Evolutionary conservation across 1,284 basidiomycete species (phyloP).

Genomic region (Pyrrhoderma lamaoense): DNA sequence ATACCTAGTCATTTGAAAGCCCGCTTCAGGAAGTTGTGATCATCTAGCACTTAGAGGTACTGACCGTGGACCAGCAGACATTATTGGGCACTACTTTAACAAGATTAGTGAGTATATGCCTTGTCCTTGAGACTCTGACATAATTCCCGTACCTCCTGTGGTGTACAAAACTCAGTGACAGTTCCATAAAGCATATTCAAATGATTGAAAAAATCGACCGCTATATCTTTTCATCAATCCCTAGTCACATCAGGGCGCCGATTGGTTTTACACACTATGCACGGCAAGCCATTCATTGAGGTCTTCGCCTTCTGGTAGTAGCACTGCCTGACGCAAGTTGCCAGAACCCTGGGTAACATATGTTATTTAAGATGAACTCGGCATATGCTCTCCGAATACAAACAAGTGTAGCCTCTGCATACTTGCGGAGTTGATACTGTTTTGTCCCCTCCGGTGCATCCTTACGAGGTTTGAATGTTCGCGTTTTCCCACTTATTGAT

Average conservation of each 20-base stretch:
- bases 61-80: constrained; percentile 96
- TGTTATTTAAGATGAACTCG: background rate
- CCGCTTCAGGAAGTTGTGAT: background rate
- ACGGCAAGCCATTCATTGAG: constrained; percentile 95
- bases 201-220: constrained; percentile 95
- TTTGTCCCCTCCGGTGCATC: constrained; percentile 95
- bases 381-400: constrained; percentile 22
- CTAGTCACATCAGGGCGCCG: background rate
- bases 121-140: background rate
- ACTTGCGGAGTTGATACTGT: constrained; percentile 94
- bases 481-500: constrained; percentile 68
- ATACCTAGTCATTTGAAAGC: constrained; percentile 48
- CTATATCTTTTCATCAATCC: constrained; percentile 34
- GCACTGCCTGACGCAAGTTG: constrained; percentile 83
- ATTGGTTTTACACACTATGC: constrained; percentile 58
- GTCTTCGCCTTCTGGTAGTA: constrained; percentile 92
- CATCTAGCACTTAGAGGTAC: constrained; percentile 20
- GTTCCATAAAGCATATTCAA: constrained; percentile 96
- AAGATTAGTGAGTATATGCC: constrained; percentile 5
- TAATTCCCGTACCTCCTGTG: constrained; percentile 60
- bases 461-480: constrained; percentile 95
- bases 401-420: constrained; percentile 94
- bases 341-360: constrained; percentile 74
- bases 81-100: constrained; percentile 78
- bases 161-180: constrained; percentile 94